Evolutionary conservation across 352 stramenopile genomes (phyloP).

Genomic region (Globisporangium sylvaticum): DNA sequence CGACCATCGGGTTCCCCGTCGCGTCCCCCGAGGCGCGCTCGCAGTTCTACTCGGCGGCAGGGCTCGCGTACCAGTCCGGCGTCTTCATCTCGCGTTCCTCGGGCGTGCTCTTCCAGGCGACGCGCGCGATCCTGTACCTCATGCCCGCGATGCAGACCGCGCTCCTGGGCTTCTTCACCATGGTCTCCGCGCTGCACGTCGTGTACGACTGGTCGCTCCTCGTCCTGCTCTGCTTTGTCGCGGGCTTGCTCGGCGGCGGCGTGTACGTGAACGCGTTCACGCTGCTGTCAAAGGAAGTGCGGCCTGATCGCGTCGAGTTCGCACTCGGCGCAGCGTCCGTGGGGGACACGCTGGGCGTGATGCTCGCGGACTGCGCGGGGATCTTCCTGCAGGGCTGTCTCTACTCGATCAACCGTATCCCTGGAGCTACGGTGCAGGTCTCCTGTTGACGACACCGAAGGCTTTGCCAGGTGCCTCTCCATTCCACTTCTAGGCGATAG

Average conservation of each 20-base stretch:
- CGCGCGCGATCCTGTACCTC: constrained; percentile 76
- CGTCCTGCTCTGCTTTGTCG: constrained; percentile 76
- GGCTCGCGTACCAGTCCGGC: constrained; percentile 90
- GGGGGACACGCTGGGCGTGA: constrained; percentile 86
- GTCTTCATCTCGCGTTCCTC: constrained; percentile 92
- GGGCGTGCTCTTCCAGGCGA: constrained; percentile 77
- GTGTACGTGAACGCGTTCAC: constrained; percentile 93
- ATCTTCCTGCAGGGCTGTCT: constrained; percentile 91
- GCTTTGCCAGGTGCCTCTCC: no score
- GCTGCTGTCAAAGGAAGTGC: constrained; percentile 81
- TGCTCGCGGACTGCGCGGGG: constrained; percentile 85
- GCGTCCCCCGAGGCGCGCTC: constrained; percentile 58
- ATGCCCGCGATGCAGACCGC: constrained; percentile 86
- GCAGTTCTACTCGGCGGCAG: constrained; percentile 88
- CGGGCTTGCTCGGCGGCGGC: constrained; percentile 84
- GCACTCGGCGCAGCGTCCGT: constrained; percentile 87
- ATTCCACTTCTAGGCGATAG: no score
- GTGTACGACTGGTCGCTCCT: constrained; percentile 88
- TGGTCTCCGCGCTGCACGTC: constrained; percentile 73
- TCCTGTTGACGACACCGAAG: no score
- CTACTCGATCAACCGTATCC: constrained; percentile 79
- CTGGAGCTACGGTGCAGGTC: constrained; percentile 55
- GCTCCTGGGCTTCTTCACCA: constrained; percentile 86
- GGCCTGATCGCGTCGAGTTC: constrained; percentile 74
- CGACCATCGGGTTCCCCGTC: constrained; percentile 91